These are phyloP conservation scores for Dendrostoma leiphaemia DNA, from an alignment of 2,329 filamentous ascomycete species.

Conservation along the genomic window DNA sequence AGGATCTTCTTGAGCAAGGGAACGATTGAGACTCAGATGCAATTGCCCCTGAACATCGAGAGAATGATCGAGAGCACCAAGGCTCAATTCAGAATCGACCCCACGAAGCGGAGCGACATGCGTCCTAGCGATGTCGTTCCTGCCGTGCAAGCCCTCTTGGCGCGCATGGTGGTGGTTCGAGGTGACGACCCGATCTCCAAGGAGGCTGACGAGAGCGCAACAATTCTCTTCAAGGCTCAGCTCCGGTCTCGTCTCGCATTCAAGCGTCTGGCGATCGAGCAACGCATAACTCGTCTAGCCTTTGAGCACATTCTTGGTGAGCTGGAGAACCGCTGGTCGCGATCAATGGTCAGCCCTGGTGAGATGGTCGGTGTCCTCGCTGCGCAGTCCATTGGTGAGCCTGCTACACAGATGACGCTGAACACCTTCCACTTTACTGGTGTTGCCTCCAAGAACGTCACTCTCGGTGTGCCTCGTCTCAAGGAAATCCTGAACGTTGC, in stretches of 20 bases:
- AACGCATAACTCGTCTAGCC: constrained; percentile 84
- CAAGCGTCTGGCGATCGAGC: constrained; percentile 84
- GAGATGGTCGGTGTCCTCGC: constrained; percentile 99
- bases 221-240: constrained; percentile 87
- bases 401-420: constrained; percentile 97
- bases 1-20: constrained; percentile 57
- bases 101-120: constrained; percentile 81
- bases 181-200: constrained; percentile 77
- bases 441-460: constrained; percentile 99
- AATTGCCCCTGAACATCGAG: constrained; percentile 86
- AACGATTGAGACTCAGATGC: constrained; percentile 81
- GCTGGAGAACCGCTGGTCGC: constrained; percentile 82
- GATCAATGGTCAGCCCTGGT: constrained; percentile 82
- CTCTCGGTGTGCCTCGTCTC: constrained; percentile 94
- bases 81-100: constrained; percentile 86
- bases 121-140: constrained; percentile 85
- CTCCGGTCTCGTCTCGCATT: constrained; percentile 86
- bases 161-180: constrained; percentile 79
- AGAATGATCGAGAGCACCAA: constrained; percentile 90
- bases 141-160: constrained; percentile 70
- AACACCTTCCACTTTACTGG: constrained; percentile 99
- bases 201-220: constrained; percentile 87
- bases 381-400: constrained; percentile 97
- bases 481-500: constrained; percentile 99
- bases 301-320: constrained; percentile 92